phyloP scores from a whole-genome alignment of 768 basidiomycete genomes.

The Suillus paluster region DNA sequence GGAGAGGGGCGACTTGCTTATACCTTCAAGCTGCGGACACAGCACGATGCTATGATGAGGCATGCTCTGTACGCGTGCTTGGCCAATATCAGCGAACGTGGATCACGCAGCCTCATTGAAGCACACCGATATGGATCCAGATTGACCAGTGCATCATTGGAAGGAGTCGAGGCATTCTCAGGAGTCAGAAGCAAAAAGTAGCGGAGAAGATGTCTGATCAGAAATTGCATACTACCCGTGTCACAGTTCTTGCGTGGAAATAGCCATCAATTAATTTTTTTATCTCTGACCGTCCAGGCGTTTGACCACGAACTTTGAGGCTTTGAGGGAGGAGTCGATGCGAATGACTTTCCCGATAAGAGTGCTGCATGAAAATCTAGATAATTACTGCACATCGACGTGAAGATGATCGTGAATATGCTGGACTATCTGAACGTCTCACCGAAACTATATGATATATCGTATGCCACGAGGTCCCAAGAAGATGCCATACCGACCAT shows the following conservation, averaged over 20 bases:
- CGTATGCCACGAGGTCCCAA: neutral
- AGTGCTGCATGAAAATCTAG: neutral
- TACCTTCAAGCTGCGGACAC: neutral
- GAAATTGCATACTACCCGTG: neutral
- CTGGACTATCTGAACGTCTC: neutral
- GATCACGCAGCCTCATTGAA: neutral
- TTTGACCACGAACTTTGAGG: neutral
- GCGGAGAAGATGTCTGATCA: neutral
- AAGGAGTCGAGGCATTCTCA: neutral
- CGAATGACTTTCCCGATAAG: too few relatives aligned
- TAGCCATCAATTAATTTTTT: too few relatives aligned
- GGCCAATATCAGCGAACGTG: neutral
- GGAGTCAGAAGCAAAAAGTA: slow-evolving; percentile 1
- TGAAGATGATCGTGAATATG: neutral
- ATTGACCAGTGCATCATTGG: neutral
- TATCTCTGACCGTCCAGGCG: neutral
- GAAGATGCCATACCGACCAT: too few relatives aligned
- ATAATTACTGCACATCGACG: neutral
- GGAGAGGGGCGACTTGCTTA: neutral
- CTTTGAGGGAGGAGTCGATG: neutral
- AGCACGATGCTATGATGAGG: neutral
- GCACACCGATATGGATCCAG: neutral
- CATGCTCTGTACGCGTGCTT: slow-evolving; percentile 4
- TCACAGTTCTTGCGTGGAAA: neutral
- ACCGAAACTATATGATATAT: neutral